Percentiles rank a stretch among this genome's conserved stretches.
These are phyloP conservation scores for Aphanomyces stellatus DNA, from an alignment of 352 stramenopile species.

Conservation along the genomic window DNA sequence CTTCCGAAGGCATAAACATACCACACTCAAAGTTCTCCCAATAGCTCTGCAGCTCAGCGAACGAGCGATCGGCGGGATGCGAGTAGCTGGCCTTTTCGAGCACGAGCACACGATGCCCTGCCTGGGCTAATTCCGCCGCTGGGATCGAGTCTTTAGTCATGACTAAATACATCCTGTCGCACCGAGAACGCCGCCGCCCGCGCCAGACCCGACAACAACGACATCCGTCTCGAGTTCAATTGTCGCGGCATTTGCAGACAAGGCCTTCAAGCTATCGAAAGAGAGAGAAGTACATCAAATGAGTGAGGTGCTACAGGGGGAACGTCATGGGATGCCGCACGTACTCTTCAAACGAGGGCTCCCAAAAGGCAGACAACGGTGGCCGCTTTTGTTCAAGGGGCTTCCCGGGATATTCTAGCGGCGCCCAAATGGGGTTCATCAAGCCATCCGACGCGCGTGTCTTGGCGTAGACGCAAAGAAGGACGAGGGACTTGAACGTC, in stretches of 20 bases:
- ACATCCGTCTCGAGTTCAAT: constrained; percentile 9
- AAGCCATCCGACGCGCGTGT: not conserved
- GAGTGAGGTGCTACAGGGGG: too few species aligned
- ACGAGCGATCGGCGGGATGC: not conserved
- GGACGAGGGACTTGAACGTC: not conserved
- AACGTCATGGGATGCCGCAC: not conserved
- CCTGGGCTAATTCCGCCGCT: constrained; percentile 12
- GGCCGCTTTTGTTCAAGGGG: not conserved
- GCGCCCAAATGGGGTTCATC: not conserved
- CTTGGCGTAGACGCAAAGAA: not conserved
- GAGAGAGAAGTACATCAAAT: not conserved
- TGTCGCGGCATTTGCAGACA: not conserved
- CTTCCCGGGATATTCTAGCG: not conserved
- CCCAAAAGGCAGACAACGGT: not conserved
- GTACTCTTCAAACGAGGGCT: constrained; percentile 4
- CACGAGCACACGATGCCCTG: constrained; percentile 24
- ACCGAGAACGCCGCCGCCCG: not conserved
- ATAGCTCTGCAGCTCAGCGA: constrained; percentile 17
- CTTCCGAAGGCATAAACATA: constrained; percentile 21
- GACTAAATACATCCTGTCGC: not conserved
- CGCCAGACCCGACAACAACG: constrained; percentile 1
- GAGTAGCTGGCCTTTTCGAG: constrained; percentile 22
- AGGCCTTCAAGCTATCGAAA: not conserved
- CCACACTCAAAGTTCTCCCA: constrained; percentile 18
- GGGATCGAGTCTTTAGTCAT: not conserved